These are phyloP conservation scores for Suillus weaverae DNA, from an alignment of 768 basidiomycete genomes.

Conservation along the genomic window DNA sequence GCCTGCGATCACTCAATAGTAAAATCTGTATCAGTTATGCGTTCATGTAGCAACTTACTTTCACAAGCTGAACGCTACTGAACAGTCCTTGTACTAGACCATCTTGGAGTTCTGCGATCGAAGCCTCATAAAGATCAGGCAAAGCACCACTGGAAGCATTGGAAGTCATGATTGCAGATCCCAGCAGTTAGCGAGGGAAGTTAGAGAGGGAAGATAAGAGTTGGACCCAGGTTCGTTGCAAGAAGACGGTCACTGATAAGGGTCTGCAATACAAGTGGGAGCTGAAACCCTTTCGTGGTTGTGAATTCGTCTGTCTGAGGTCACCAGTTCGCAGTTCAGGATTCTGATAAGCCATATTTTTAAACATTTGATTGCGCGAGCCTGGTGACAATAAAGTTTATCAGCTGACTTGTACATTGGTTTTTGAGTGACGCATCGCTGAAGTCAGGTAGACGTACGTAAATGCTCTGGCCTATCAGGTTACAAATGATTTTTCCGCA, in stretches of 20 bases:
- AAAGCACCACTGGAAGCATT: conserved; percentile 10
- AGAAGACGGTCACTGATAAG: not conserved
- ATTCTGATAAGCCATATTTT: not conserved
- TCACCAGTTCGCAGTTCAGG: not conserved
- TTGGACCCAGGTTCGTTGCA: not conserved
- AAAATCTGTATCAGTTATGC: not conserved
- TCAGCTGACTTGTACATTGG: not conserved
- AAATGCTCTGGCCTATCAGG: not conserved
- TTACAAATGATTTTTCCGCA: not conserved
- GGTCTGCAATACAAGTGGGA: not conserved
- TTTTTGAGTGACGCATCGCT: not conserved
- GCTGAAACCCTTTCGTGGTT: not conserved
- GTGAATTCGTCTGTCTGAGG: not conserved
- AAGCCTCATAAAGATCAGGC: conserved; percentile 39
- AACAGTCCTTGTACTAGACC: conserved; percentile 32
- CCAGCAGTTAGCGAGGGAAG: not conserved
- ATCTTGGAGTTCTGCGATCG: conserved; percentile 33
- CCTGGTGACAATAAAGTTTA: not conserved
- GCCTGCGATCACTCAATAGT: conserved; percentile 23
- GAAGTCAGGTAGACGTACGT: not conserved
- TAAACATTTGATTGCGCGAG: not conserved
- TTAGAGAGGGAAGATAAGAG: not conserved
- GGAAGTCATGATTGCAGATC: not conserved
- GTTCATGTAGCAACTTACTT: conserved; percentile 15
- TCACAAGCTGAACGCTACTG: conserved; percentile 38